Evolutionary conservation across 306 rosid species (phyloP).

Genomic region (Sindora glabra): DNA sequence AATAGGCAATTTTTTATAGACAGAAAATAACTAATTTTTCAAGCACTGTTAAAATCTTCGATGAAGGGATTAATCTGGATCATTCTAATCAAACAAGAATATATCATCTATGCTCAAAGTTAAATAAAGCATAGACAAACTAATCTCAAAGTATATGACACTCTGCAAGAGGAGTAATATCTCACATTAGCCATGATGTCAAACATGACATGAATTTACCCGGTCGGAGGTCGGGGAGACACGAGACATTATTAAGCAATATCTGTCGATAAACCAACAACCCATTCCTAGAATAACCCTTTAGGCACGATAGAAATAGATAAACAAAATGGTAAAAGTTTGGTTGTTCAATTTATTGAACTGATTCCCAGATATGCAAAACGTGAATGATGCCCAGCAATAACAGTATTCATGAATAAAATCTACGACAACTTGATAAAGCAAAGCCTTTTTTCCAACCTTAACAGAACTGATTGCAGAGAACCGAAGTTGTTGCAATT

Average conservation of each 20-base stretch:
- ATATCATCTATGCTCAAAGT: not conserved
- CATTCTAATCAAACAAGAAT: not conserved
- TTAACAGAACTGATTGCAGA: not conserved
- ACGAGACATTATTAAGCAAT: too few relatives aligned
- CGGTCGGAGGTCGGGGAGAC: too few relatives aligned
- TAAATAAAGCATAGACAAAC: not conserved
- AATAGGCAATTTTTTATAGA: not conserved
- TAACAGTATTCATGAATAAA: conserved; percentile 21
- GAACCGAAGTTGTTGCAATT: not conserved
- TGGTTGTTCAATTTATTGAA: conserved; percentile 2
- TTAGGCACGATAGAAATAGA: not conserved
- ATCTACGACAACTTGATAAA: conserved; percentile 1
- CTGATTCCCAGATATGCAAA: conserved; percentile 19
- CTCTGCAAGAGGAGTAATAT: not conserved
- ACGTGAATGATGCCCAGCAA: not conserved
- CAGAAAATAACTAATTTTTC: not conserved
- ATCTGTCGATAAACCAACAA: not conserved
- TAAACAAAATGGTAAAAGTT: not conserved
- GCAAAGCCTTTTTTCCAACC: too few relatives aligned
- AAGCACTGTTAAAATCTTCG: not conserved
- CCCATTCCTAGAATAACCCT: not conserved
- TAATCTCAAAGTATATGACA: not conserved
- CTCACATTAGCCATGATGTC: not conserved
- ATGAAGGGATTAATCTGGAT: not conserved
- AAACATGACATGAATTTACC: not conserved